phyloP scores from a whole-genome alignment of 495 filamentous ascomycete genomes.

The Aspergillus incahuasiensis region DNA sequence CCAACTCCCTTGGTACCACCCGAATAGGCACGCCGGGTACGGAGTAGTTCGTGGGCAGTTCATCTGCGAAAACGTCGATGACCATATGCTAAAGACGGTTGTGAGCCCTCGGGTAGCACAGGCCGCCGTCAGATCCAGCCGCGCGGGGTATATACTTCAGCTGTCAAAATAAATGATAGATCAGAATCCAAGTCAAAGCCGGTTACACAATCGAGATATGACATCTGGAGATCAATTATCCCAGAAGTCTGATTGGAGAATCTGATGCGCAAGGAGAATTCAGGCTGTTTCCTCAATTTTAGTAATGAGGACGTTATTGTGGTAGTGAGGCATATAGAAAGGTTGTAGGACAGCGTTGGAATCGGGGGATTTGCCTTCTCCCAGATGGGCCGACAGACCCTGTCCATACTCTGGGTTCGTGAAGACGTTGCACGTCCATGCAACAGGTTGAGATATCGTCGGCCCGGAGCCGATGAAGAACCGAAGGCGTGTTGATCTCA shows the following conservation, averaged over 20 bases:
- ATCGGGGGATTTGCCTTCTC: neutral
- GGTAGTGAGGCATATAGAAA: neutral
- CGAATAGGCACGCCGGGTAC: neutral
- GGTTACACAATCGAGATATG: neutral
- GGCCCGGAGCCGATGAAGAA: too few relatives aligned
- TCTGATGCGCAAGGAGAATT: neutral
- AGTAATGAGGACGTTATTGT: neutral
- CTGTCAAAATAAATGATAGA: neutral
- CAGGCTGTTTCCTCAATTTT: neutral
- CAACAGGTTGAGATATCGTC: neutral
- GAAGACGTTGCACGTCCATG: neutral
- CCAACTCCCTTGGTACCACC: neutral
- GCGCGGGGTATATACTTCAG: neutral
- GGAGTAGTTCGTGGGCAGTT: neutral
- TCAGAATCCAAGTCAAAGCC: neutral
- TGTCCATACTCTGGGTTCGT: neutral
- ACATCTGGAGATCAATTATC: neutral
- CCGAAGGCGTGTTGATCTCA: too few relatives aligned
- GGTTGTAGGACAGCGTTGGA: neutral
- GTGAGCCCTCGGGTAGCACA: neutral
- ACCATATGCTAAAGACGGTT: neutral
- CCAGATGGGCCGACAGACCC: neutral
- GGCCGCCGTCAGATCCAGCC: neutral
- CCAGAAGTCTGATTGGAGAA: neutral
- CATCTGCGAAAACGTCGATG: neutral